phyloP scores from a whole-genome alignment of 108 stramenopile species.

The Cyclotella atomus region DNA sequence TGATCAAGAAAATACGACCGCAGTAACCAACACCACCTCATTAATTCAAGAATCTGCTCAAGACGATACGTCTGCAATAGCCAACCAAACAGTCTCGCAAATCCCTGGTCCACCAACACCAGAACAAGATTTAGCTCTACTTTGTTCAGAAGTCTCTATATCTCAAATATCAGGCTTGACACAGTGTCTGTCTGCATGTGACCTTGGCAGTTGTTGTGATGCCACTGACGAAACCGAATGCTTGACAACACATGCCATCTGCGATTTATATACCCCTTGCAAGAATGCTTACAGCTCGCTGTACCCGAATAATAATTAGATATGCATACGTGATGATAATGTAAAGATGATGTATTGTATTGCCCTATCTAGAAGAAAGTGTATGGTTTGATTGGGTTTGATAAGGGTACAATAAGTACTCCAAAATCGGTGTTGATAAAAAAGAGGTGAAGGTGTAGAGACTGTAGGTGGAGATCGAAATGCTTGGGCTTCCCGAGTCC shows the following conservation, averaged over 20 bases:
- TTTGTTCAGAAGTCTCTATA: constrained; percentile 1
- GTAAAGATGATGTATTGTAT: too few species aligned
- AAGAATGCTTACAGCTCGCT: background rate
- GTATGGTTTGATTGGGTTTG: too few species aligned
- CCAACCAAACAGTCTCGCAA: background rate
- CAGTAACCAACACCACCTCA: background rate
- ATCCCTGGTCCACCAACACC: background rate
- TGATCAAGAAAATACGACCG: too few species aligned
- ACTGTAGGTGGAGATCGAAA: too few species aligned
- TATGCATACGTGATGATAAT: too few species aligned
- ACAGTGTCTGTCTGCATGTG: background rate
- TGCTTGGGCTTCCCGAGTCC: too few species aligned
- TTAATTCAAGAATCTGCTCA: background rate
- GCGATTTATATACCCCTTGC: background rate
- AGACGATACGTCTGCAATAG: background rate
- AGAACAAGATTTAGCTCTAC: background rate
- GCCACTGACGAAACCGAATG: background rate
- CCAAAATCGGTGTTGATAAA: too few species aligned
- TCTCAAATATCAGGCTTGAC: background rate
- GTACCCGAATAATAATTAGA: background rate
- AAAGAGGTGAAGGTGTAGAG: too few species aligned
- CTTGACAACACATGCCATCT: background rate
- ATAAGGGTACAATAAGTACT: too few species aligned
- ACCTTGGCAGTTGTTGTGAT: background rate
- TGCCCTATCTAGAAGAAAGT: too few species aligned